Evolutionary conservation across 768 basidiomycete species (phyloP).

Genomic region (Termitomyces titanicus): DNA sequence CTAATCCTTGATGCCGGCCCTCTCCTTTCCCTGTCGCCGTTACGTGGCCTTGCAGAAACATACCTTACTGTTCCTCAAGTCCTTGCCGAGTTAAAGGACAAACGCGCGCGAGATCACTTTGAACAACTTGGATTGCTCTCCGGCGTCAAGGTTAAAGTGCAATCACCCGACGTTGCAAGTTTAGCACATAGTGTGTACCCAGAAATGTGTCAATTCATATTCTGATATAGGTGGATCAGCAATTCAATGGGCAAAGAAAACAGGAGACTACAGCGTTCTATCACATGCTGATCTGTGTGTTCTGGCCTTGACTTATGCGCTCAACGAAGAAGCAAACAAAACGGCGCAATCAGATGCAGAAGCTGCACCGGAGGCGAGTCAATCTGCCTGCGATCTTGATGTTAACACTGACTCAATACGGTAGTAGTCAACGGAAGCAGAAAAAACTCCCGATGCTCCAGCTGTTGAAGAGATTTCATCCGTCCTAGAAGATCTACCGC

Average conservation of each 20-base stretch:
- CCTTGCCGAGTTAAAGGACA: constrained; percentile 85
- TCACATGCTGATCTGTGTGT: constrained; percentile 90
- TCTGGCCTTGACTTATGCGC: constrained; percentile 79
- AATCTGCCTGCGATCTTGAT: not conserved
- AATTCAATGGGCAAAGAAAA: constrained; percentile 88
- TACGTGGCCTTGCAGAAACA: constrained; percentile 82
- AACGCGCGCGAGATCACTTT: constrained; percentile 82
- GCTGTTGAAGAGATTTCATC: constrained; percentile 13
- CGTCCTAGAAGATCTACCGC: constrained; percentile 11
- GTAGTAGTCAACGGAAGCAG: constrained; percentile 26
- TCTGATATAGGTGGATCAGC: constrained; percentile 43
- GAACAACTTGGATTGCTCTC: constrained; percentile 71
- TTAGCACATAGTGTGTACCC: constrained; percentile 53
- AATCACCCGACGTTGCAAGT: constrained; percentile 65
- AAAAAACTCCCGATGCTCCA: constrained; percentile 1
- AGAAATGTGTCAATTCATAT: not conserved
- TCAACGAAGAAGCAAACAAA: constrained; percentile 55
- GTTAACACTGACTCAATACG: constrained; percentile 18
- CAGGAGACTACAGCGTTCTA: constrained; percentile 91
- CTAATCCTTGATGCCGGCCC: constrained; percentile 95
- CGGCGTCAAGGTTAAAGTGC: constrained; percentile 71
- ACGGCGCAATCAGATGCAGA: constrained; percentile 24
- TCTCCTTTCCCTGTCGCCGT: constrained; percentile 81
- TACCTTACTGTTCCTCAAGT: constrained; percentile 92
- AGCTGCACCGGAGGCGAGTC: constrained; percentile 23